phyloP scores from a whole-genome alignment of 2,329 filamentous ascomycete genomes.

The Exophiala lecanii-corni region DNA sequence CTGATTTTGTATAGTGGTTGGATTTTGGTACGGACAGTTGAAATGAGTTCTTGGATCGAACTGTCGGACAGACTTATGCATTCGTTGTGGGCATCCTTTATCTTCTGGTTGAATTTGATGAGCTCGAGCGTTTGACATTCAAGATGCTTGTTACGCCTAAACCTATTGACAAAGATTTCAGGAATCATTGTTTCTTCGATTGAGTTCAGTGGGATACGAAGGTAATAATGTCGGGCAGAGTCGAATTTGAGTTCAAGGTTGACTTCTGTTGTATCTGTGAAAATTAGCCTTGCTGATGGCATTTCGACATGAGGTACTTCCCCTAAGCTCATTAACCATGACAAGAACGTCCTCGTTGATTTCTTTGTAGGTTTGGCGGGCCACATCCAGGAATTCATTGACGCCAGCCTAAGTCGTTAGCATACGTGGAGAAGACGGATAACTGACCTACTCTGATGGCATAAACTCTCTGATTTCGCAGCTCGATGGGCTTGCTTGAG shows the following conservation, averaged over 20 bases:
- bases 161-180: constrained; percentile 70
- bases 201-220: constrained; percentile 60
- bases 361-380: constrained; percentile 85
- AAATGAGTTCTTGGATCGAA: constrained; percentile 66
- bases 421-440: constrained; percentile 7
- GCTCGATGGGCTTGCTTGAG: constrained; percentile 72
- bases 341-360: constrained; percentile 71
- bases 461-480: constrained; percentile 85
- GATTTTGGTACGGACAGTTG: constrained; percentile 66
- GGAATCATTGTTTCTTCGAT: constrained; percentile 60
- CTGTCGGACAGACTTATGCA: constrained; percentile 77
- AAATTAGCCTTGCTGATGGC: constrained; percentile 22
- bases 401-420: constrained; percentile 60
- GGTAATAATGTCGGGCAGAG: constrained; percentile 70
- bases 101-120: constrained; percentile 72
- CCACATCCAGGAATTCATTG: constrained; percentile 81
- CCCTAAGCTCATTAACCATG: constrained; percentile 62
- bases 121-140: constrained; percentile 86
- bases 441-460: constrained; percentile 63
- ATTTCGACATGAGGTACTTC: constrained; percentile 37
- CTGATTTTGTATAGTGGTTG: constrained; percentile 75
- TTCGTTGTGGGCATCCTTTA: constrained; percentile 77
- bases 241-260: constrained; percentile 69
- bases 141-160: constrained; percentile 66
- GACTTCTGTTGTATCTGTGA: constrained; percentile 54